phyloP scores from a whole-genome alignment of 371 early-diverging fungal genomes.

The Mucor plumbeus region DNA sequence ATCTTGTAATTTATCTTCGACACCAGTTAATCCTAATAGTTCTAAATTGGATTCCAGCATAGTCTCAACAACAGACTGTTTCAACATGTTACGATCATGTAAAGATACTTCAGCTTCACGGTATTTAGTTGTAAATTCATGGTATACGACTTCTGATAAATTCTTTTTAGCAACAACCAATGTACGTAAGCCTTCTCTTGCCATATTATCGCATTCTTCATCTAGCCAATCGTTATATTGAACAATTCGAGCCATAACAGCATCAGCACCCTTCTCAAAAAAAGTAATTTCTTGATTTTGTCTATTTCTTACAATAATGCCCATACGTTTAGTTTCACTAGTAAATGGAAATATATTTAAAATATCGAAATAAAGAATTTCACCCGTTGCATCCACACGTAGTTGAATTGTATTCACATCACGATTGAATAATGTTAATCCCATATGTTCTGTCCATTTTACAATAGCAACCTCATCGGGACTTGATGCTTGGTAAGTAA shows the following conservation, averaged over 20 bases:
- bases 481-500: constrained; percentile 96
- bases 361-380: constrained; percentile 73
- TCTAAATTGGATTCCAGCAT: constrained; percentile 89
- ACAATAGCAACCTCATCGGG: constrained; percentile 99
- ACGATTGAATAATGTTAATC: constrained; percentile 82
- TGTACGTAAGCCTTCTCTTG: constrained; percentile 98
- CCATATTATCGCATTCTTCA: constrained; percentile 99
- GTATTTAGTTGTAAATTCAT: constrained; percentile 70
- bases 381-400: constrained; percentile 55
- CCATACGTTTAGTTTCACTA: constrained; percentile 99
- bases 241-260: constrained; percentile 93
- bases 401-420: constrained; percentile 77
- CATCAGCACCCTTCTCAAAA: constrained; percentile 98
- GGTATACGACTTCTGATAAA: constrained; percentile 77
- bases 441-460: constrained; percentile 93
- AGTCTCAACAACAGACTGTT: constrained; percentile 72
- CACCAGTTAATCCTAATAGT: constrained; percentile 97
- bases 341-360: constrained; percentile 98
- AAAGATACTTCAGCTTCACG: constrained; percentile 78
- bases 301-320: constrained; percentile 87
- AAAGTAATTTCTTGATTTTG: constrained; percentile 78
- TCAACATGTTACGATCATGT: constrained; percentile 71
- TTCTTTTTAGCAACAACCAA: constrained; percentile 93
- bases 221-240: constrained; percentile 98
- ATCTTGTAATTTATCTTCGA: constrained; percentile 99